These are phyloP conservation scores for Mikania micrantha DNA, from an alignment of 129 eudicot genomes.

Conservation along the genomic window DNA sequence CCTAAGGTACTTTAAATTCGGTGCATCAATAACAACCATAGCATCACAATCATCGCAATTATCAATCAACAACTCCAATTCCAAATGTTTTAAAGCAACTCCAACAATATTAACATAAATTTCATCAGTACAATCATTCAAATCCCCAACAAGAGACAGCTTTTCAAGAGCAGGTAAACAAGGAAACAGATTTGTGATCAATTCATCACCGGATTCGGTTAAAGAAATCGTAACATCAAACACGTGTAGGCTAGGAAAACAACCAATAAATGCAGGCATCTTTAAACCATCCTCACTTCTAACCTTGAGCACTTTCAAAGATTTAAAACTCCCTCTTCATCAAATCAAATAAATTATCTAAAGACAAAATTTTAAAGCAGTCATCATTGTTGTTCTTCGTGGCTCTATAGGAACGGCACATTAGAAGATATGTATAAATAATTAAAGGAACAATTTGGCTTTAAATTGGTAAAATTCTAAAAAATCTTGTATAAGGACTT, in stretches of 20 bases:
- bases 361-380: background rate
- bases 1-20: no score
- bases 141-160: slow-evolving; percentile 20
- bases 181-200: no score
- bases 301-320: no score
- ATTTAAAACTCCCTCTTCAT: slow-evolving; percentile 15
- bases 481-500: slow-evolving; percentile 33
- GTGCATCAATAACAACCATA: no score
- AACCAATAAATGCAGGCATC: no score
- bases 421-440: slow-evolving; percentile 6
- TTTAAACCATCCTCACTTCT: no score
- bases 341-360: slow-evolving; percentile 6
- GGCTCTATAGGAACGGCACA: background rate
- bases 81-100: slow-evolving; percentile 2
- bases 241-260: no score
- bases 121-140: slow-evolving; percentile 14
- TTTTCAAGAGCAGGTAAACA: slow-evolving; percentile 12
- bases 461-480: slow-evolving; percentile 16
- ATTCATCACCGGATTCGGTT: no score
- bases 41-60: no score
- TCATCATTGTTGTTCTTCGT: slow-evolving; percentile 20
- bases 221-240: no score
- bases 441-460: slow-evolving; percentile 1
- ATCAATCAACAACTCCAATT: no score
- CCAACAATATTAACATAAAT: slow-evolving; percentile 17